These are phyloP conservation scores for Ascochyta rabiei DNA, from an alignment of 2,329 filamentous ascomycete species.

Conservation along the genomic window DNA sequence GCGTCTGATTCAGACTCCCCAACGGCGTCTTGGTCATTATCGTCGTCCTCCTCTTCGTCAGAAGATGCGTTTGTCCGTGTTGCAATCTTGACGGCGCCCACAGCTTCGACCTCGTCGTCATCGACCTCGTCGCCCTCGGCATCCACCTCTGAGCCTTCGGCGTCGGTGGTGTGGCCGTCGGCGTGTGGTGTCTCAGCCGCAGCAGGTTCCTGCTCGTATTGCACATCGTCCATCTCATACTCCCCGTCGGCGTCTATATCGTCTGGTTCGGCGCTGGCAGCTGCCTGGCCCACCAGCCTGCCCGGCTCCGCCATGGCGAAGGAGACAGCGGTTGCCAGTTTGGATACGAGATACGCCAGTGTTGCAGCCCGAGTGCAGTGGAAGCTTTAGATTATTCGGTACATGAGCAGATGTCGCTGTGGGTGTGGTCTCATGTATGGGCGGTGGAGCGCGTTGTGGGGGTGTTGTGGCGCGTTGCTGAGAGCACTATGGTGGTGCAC, in stretches of 20 bases:
- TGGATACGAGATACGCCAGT: slow-evolving; percentile 46
- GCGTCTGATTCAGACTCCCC: slow-evolving; percentile 46
- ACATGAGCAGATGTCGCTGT: slow-evolving; percentile 28
- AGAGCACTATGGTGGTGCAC: background rate
- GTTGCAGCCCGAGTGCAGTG: slow-evolving; percentile 28
- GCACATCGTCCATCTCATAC: slow-evolving; percentile 47
- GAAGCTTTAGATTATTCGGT: slow-evolving; percentile 31
- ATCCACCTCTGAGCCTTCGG: slow-evolving; percentile 51
- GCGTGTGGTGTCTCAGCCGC: slow-evolving; percentile 27
- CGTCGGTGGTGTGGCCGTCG: slow-evolving; percentile 47
- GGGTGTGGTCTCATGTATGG: slow-evolving; percentile 37
- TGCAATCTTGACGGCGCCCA: slow-evolving; percentile 51
- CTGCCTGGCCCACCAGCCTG: slow-evolving; percentile 45
- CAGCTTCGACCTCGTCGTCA: slow-evolving; percentile 57
- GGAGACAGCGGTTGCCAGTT: slow-evolving; percentile 49
- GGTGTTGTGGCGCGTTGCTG: slow-evolving; percentile 34
- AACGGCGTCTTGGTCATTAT: slow-evolving; percentile 48
- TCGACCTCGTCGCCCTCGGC: slow-evolving; percentile 55
- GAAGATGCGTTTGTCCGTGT: slow-evolving; percentile 37
- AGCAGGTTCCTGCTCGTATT: slow-evolving; percentile 34
- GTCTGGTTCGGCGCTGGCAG: slow-evolving; percentile 40
- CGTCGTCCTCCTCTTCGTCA: slow-evolving; percentile 50
- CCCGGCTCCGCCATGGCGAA: slow-evolving; percentile 51
- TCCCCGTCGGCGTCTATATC: slow-evolving; percentile 49
- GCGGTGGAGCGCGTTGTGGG: slow-evolving; percentile 34